These are phyloP conservation scores for Stephanodiscus minutulus DNA, from an alignment of 108 stramenopile genomes.

Conservation along the genomic window DNA sequence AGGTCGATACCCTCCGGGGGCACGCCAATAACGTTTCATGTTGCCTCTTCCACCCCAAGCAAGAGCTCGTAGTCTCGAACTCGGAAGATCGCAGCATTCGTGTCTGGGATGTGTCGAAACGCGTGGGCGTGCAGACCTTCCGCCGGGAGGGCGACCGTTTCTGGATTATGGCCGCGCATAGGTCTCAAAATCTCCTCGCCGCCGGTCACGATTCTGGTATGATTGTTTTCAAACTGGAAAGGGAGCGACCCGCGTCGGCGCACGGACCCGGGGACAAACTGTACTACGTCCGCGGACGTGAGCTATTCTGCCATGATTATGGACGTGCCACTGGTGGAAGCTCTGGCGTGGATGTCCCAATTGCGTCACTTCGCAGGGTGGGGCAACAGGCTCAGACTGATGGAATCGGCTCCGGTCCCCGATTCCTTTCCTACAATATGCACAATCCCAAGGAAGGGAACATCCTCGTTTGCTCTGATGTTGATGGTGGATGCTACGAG, in stretches of 20 bases:
- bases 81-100: conserved; percentile 98
- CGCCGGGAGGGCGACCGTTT: conserved; percentile 98
- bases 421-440: conserved; percentile 91
- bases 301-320: conserved; percentile 94
- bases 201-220: conserved; percentile 99
- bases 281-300: conserved; percentile 96
- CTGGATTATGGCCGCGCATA: conserved; percentile 96
- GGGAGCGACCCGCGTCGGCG: conserved; percentile 94
- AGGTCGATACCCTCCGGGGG: conserved; percentile 98
- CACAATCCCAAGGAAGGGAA: conserved; percentile 95
- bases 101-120: conserved; percentile 98
- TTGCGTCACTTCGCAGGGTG: conserved; percentile 90
- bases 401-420: conserved; percentile 91
- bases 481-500: conserved; percentile 96
- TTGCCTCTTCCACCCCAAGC: conserved; percentile 98
- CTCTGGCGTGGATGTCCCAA: conserved; percentile 88
- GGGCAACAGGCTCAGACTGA: conserved; percentile 91
- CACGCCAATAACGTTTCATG: conserved; percentile 99
- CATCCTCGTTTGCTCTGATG: conserved; percentile 86
- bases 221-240: conserved; percentile 99
- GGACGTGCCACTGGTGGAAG: conserved; percentile 54
- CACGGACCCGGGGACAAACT: conserved; percentile 75
- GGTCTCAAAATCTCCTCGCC: conserved; percentile 94
- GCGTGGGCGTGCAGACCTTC: conserved; percentile 98
- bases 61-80: conserved; percentile 97